Evolutionary conservation across 495 filamentous ascomycete species (phyloP).

Genomic region (Penicillium longicatenatum): DNA sequence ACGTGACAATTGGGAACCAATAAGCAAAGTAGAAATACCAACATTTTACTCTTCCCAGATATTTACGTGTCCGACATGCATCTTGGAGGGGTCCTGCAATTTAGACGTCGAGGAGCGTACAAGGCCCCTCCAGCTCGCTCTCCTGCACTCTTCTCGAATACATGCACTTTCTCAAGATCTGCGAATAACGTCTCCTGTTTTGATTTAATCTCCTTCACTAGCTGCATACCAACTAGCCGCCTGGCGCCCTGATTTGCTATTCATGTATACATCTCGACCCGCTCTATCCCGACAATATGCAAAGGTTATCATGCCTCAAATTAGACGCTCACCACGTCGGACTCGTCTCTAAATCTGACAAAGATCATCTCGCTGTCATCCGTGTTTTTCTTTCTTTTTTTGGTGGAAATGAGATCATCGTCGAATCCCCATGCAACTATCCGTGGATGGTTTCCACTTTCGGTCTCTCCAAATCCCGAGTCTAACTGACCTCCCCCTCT

Average conservation of each 20-base stretch:
- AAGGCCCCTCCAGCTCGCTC: slow-evolving; percentile 1
- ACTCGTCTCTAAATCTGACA: slow-evolving; percentile 13
- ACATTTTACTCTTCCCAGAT: background rate
- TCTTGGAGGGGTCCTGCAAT: background rate
- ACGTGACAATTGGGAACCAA: slow-evolving; percentile 6
- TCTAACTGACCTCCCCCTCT: background rate
- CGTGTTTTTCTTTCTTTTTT: slow-evolving; percentile 8
- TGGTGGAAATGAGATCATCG: slow-evolving; percentile 24
- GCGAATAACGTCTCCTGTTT: slow-evolving; percentile 1
- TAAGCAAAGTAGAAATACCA: background rate
- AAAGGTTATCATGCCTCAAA: slow-evolving; percentile 12
- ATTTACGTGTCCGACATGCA: background rate
- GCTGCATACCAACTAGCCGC: slow-evolving; percentile 19
- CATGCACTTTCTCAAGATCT: background rate
- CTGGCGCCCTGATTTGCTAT: background rate
- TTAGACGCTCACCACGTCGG: slow-evolving; percentile 6
- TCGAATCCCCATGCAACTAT: slow-evolving; percentile 25
- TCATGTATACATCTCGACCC: slow-evolving; percentile 4
- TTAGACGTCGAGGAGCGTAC: background rate
- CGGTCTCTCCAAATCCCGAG: slow-evolving; percentile 2
- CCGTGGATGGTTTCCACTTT: slow-evolving; percentile 28
- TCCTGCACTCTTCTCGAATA: slow-evolving; percentile 1
- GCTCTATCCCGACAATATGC: slow-evolving; percentile 15
- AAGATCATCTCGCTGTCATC: slow-evolving; percentile 1
- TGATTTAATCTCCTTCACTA: slow-evolving; percentile 6